These are phyloP conservation scores for Castanea mollissima DNA, from an alignment of 306 rosid species.

Conservation along the genomic window DNA sequence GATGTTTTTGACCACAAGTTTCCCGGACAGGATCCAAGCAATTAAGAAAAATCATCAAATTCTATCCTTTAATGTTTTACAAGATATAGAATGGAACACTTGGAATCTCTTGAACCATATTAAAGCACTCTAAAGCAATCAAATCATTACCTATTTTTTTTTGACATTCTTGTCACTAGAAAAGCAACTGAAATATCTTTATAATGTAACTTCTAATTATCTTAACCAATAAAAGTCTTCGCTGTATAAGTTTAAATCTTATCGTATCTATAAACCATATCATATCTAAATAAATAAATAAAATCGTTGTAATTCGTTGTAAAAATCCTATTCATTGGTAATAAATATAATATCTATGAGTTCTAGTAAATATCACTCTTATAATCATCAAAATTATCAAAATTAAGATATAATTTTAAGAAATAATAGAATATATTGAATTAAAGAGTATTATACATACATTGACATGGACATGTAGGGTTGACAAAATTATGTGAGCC, in stretches of 20 bases:
- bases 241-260: no score
- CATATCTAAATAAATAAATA: no score
- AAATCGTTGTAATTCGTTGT: no score
- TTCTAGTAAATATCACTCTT: not conserved
- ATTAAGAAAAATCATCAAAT: not conserved
- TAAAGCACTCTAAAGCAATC: not conserved
- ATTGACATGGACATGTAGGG: not conserved
- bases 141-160: not conserved
- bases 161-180: not conserved
- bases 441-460: not conserved
- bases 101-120: not conserved
- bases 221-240: no score
- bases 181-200: not conserved
- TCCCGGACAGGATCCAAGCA: not conserved
- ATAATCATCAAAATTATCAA: no score
- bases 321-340: not conserved
- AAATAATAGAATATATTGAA: not conserved
- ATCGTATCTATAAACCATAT: no score
- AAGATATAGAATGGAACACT: no score
- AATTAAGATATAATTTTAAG: no score
- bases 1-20: not conserved
- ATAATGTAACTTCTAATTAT: not conserved
- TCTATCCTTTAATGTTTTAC: no score
- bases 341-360: not conserved
- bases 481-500: constrained; percentile 5